These are phyloP conservation scores for Trichoderma afroharzianum DNA, from an alignment of 2,329 filamentous ascomycete genomes.

Conservation along the genomic window DNA sequence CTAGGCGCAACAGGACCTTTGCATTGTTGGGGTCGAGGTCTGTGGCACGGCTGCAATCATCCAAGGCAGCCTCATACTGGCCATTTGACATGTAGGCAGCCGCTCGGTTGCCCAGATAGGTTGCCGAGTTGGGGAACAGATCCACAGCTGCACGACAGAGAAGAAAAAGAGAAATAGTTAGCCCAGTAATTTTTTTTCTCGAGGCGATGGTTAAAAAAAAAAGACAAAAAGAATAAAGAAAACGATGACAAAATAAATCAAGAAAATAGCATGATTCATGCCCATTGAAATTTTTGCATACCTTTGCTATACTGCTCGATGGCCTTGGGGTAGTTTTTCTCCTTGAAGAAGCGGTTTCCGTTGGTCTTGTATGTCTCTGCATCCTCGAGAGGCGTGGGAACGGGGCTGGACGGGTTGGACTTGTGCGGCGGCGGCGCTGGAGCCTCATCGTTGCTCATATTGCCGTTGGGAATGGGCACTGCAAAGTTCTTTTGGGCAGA, in stretches of 20 bases:
- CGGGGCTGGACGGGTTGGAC: constrained; percentile 58
- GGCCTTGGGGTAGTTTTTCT: constrained; percentile 80
- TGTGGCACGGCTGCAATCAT: constrained; percentile 79
- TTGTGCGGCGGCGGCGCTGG: constrained; percentile 71
- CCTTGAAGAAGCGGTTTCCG: constrained; percentile 97
- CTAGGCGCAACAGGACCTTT: constrained; percentile 84
- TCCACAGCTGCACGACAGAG: constrained; percentile 66
- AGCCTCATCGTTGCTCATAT: constrained; percentile 39
- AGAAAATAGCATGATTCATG: background rate
- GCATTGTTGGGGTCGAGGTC: constrained; percentile 80
- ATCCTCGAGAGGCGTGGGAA: constrained; percentile 60
- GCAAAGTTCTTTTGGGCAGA: constrained; percentile 45
- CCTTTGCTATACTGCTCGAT: constrained; percentile 95
- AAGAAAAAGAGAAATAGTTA: constrained; percentile 1
- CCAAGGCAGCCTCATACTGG: constrained; percentile 73
- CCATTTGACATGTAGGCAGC: constrained; percentile 89
- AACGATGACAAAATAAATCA: background rate
- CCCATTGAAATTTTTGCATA: constrained; percentile 41
- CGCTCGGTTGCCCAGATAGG: constrained; percentile 91
- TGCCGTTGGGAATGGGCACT: constrained; percentile 50
- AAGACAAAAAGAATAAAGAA: background rate
- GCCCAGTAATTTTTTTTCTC: background rate
- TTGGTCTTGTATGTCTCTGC: constrained; percentile 88
- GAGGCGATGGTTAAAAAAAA: no score
- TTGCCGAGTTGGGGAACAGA: constrained; percentile 77